These are phyloP conservation scores for Colletotrichum cuscutae DNA, from an alignment of 2,329 filamentous ascomycete genomes.

Conservation along the genomic window DNA sequence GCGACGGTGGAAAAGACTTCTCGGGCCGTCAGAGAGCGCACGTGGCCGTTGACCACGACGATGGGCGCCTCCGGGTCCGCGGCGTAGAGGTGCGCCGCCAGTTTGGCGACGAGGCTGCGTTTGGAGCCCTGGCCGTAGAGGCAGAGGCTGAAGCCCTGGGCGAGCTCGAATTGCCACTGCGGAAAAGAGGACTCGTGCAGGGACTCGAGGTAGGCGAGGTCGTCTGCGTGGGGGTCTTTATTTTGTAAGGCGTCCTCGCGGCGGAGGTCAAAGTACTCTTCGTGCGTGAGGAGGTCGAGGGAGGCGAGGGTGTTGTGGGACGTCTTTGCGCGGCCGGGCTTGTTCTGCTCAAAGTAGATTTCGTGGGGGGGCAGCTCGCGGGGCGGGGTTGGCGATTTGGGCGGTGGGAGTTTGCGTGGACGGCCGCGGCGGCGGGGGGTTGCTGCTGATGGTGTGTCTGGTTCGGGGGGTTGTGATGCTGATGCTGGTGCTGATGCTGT, in stretches of 20 bases:
- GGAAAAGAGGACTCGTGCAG: slow-evolving; percentile 85
- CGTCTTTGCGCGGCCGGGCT: slow-evolving; percentile 82
- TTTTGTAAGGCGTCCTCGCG: slow-evolving; percentile 64
- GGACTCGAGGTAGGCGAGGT: slow-evolving; percentile 76
- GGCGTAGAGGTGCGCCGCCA: slow-evolving; percentile 76
- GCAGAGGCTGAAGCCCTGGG: slow-evolving; percentile 88
- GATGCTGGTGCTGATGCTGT: background rate
- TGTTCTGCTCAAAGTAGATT: slow-evolving; percentile 93
- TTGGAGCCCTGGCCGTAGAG: slow-evolving; percentile 96
- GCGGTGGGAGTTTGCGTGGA: slow-evolving; percentile 48
- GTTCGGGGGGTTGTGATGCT: slow-evolving; percentile 41
- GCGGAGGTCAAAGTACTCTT: slow-evolving; percentile 85
- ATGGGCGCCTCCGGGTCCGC: slow-evolving; percentile 66
- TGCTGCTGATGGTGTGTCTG: slow-evolving; percentile 56
- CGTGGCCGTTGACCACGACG: slow-evolving; percentile 89
- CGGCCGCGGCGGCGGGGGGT: slow-evolving; percentile 55
- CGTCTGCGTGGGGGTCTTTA: slow-evolving; percentile 70
- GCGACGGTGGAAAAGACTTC: slow-evolving; percentile 78
- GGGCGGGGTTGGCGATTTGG: slow-evolving; percentile 80
- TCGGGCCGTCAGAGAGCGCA: slow-evolving; percentile 71
- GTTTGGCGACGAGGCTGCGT: slow-evolving; percentile 75
- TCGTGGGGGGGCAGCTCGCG: slow-evolving; percentile 87
- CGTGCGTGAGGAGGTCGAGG: slow-evolving; percentile 83
- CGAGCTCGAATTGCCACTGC: slow-evolving; percentile 93
- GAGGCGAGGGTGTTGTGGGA: slow-evolving; percentile 86